A percentile compares a stretch with the other conserved stretches of the same genome.
These are phyloP conservation scores for Huntiella decipiens DNA, from an alignment of 2,329 filamentous ascomycete species.

Conservation along the genomic window DNA sequence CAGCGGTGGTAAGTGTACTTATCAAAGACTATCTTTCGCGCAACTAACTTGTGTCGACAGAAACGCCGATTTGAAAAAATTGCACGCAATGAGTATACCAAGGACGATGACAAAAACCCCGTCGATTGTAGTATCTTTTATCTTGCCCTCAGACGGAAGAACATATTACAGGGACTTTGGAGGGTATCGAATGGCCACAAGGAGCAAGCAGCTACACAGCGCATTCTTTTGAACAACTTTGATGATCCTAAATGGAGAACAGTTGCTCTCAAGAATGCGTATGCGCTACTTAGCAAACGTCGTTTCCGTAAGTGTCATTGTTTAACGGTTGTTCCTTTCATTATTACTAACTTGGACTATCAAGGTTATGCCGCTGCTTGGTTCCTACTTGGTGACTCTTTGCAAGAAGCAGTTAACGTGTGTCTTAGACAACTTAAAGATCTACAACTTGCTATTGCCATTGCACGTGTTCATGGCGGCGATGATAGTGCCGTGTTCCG, in stretches of 20 bases:
- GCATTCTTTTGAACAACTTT: constrained; percentile 79
- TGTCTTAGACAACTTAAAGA: constrained; percentile 77
- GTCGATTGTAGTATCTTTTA: constrained; percentile 85
- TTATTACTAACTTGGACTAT: neutral
- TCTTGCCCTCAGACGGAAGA: constrained; percentile 76
- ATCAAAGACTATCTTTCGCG: neutral
- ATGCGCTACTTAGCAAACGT: constrained; percentile 77
- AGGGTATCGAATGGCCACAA: constrained; percentile 79
- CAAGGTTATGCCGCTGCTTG: constrained; percentile 86
- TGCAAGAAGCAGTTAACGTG: constrained; percentile 71
- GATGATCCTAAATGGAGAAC: constrained; percentile 71
- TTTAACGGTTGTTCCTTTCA: neutral
- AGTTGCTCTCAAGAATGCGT: constrained; percentile 85
- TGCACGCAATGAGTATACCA: constrained; percentile 83
- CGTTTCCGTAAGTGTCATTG: constrained; percentile 47
- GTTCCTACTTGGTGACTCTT: constrained; percentile 72
- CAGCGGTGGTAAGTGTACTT: constrained; percentile 45
- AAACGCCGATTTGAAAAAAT: constrained; percentile 53
- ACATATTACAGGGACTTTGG: constrained; percentile 79
- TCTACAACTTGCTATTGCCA: constrained; percentile 71
- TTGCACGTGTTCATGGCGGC: constrained; percentile 74
- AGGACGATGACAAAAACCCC: constrained; percentile 70
- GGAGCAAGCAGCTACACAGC: constrained; percentile 65
- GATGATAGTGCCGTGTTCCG: constrained; percentile 58
- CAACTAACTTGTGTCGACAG: neutral